Conservation (phyloP, 768 basidiomycete genomes). For the Lentinula guzmanii region DNA sequence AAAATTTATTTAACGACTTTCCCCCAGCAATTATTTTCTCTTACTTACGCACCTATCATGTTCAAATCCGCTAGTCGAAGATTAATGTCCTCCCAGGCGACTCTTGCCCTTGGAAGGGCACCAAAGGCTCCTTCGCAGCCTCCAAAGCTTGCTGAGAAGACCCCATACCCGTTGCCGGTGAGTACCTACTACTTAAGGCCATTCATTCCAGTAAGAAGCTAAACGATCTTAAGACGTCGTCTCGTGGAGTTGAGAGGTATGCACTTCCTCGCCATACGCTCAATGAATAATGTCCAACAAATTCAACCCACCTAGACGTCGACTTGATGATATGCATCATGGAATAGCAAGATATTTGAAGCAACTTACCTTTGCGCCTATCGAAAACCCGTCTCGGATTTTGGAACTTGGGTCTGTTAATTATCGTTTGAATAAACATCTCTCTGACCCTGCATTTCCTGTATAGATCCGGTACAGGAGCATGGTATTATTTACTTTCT, state of each 20-base stretch:
- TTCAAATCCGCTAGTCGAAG: background rate
- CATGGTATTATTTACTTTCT: background rate
- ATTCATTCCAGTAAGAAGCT: background rate
- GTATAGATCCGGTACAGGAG: background rate
- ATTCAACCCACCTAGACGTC: background rate
- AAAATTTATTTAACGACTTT: background rate
- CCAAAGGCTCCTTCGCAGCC: background rate
- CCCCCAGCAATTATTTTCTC: background rate
- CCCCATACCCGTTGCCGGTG: conserved; percentile 1
- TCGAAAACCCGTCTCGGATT: background rate
- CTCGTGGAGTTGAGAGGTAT: conserved; percentile 5
- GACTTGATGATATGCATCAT: conserved; percentile 5
- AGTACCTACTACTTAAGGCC: background rate
- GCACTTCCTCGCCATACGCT: background rate
- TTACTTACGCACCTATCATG: background rate
- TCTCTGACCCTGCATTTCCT: background rate
- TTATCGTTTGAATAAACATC: background rate
- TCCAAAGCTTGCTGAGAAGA: background rate
- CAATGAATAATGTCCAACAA: too few species aligned
- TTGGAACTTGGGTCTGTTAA: conserved; percentile 1
- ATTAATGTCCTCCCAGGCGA: background rate
- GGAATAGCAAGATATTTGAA: conserved; percentile 1
- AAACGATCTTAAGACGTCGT: background rate
- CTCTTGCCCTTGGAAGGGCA: background rate
- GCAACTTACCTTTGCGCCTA: background rate